Conservation (phyloP, 176 grass and related monocot genomes). For the Urochloa ruziziensis region DNA sequence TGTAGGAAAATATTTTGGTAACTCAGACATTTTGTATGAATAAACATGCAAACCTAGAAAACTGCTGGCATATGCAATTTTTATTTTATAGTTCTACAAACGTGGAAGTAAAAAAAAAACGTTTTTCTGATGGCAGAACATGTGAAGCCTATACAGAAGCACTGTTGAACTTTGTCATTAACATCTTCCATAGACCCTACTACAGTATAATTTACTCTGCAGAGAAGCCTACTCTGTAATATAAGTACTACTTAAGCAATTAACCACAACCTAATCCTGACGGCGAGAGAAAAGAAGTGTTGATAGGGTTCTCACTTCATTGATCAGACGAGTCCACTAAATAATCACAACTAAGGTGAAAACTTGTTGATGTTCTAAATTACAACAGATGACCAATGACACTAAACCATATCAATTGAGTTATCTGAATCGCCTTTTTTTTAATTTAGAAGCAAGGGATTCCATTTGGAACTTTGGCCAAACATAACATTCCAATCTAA, state of each 20-base stretch:
- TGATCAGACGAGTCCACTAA: neutral
- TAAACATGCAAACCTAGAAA: conserved; percentile 6
- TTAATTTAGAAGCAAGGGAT: neutral
- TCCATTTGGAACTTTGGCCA: neutral
- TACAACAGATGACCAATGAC: neutral
- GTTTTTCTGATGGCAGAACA: neutral
- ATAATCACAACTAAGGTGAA: neutral
- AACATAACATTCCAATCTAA: neutral
- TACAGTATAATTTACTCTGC: neutral
- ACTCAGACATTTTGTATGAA: conserved; percentile 11
- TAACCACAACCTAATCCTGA: neutral
- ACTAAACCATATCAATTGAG: neutral
- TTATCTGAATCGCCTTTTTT: neutral
- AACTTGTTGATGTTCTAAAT: neutral
- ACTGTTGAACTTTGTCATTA: neutral
- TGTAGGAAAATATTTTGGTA: neutral
- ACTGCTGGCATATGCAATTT: neutral
- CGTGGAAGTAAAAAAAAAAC: neutral
- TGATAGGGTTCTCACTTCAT: neutral
- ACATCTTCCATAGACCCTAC: neutral
- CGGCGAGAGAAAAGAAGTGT: neutral
- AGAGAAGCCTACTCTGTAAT: neutral
- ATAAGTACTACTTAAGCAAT: neutral
- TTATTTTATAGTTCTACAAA: neutral
- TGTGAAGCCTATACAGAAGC: neutral